Percentiles rank a stretch among this genome's conserved stretches.
phyloP scores from a whole-genome alignment of 2,329 filamentous ascomycete species.

The Scedosporium boydii region DNA sequence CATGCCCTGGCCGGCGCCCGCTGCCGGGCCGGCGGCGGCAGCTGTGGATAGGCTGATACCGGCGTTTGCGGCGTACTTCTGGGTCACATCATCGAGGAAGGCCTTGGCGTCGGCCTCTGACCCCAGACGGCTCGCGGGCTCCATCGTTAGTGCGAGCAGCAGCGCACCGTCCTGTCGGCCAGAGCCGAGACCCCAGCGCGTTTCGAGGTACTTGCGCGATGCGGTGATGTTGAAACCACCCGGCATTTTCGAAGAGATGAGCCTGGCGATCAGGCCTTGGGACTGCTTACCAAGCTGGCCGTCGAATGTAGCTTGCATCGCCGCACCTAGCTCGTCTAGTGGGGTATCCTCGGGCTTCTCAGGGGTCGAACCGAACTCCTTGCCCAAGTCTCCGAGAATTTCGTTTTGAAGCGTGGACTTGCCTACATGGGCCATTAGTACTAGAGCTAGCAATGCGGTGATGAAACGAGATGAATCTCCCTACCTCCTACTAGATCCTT shows the following conservation, averaged over 20 bases:
- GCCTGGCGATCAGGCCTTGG: conserved; percentile 79
- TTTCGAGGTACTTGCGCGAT: conserved; percentile 90
- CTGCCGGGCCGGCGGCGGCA: conserved; percentile 63
- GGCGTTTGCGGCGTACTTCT: conserved; percentile 78
- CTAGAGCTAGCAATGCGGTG: neutral
- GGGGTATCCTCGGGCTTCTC: conserved; percentile 98
- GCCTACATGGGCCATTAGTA: conserved; percentile 38
- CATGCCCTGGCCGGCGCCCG: conserved; percentile 71
- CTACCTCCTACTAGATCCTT: conserved; percentile 95
- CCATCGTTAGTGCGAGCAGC: conserved; percentile 82
- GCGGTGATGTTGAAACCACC: conserved; percentile 98
- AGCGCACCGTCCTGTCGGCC: conserved; percentile 89
- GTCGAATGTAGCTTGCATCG: conserved; percentile 98
- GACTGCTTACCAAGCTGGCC: conserved; percentile 97
- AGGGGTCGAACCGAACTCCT: conserved; percentile 95
- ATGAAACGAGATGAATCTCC: conserved; percentile 22
- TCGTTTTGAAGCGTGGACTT: conserved; percentile 99
- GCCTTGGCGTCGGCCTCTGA: conserved; percentile 87
- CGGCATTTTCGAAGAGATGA: conserved; percentile 99
- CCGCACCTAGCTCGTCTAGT: conserved; percentile 84
- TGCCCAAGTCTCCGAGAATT: conserved; percentile 93
- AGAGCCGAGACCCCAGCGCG: conserved; percentile 76
- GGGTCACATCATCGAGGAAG: conserved; percentile 78
- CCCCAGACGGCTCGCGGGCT: conserved; percentile 78
- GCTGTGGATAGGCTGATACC: conserved; percentile 77